Evolutionary conservation across 129 eudicot genomes (phyloP).

Genomic region (Artemisia annua): DNA sequence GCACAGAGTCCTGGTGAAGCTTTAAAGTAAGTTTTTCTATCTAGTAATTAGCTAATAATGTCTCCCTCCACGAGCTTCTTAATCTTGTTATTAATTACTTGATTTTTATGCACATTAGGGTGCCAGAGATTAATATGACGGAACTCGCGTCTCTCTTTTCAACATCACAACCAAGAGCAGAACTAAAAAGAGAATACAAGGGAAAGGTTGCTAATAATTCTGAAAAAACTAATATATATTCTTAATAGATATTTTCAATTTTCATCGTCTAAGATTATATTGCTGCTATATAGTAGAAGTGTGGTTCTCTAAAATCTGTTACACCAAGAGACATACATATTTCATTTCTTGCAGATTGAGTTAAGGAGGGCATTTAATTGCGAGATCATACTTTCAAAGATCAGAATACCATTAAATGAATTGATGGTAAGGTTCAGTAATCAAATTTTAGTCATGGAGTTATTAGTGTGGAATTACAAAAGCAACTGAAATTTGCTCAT

Average conservation of each 20-base stretch:
- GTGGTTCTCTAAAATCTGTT: too few species aligned
- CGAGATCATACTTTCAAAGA: conserved; percentile 89
- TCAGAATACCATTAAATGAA: conserved; percentile 17
- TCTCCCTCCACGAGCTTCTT: too few species aligned
- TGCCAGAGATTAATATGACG: neutral
- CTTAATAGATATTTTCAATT: neutral
- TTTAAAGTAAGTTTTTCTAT: conserved; percentile 51
- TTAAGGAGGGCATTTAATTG: conserved; percentile 84
- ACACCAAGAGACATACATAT: too few species aligned
- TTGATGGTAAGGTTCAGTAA: conserved; percentile 61
- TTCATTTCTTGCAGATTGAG: conserved; percentile 60
- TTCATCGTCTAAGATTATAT: neutral
- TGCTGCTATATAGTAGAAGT: too few species aligned
- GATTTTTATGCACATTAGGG: neutral
- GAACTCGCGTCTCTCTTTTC: neutral
- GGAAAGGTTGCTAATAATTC: neutral
- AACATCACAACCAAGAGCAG: neutral
- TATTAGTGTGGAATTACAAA: neutral
- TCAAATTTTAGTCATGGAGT: conserved; percentile 10
- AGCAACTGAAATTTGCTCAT: neutral
- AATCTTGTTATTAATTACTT: too few species aligned
- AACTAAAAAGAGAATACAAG: neutral
- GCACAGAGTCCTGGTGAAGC: conserved; percentile 75
- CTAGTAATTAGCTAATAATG: too few species aligned
- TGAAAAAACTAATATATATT: neutral